Evolutionary conservation across 495 filamentous ascomycete species (phyloP).

Genomic region (Aspergillus egyptiacus): DNA sequence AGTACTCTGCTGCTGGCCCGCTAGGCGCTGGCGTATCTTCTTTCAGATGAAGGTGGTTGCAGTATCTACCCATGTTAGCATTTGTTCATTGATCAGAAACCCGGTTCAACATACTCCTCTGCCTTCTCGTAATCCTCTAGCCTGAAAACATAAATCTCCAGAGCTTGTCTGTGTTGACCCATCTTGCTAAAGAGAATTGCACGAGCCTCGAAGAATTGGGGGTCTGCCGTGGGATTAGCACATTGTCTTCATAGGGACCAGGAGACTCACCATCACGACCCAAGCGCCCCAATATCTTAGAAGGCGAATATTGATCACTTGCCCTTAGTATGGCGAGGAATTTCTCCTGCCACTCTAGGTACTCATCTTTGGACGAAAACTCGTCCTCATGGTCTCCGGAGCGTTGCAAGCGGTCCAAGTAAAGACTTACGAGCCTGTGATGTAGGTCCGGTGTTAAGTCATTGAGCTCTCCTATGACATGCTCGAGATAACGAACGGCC

Average conservation of each 20-base stretch:
- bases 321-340: conserved; percentile 68
- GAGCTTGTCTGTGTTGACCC: conserved; percentile 87
- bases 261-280: conserved; percentile 64
- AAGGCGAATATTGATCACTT: conserved; percentile 73
- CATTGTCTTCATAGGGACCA: neutral
- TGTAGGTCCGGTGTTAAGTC: conserved; percentile 83
- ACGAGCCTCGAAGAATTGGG: conserved; percentile 81
- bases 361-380: conserved; percentile 44
- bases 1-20: conserved; percentile 29
- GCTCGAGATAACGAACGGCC: conserved; percentile 81
- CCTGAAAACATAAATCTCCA: conserved; percentile 96
- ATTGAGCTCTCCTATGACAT: conserved; percentile 81
- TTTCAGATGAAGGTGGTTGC: conserved; percentile 70
- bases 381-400: conserved; percentile 27
- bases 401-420: conserved; percentile 57
- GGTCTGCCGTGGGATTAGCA: conserved; percentile 46
- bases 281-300: conserved; percentile 66
- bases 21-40: conserved; percentile 39
- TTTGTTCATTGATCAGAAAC: neutral
- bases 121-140: conserved; percentile 80
- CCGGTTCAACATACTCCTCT: conserved; percentile 62
- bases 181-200: conserved; percentile 93
- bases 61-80: conserved; percentile 61
- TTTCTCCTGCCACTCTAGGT: conserved; percentile 52
- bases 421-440: conserved; percentile 70